Evolutionary conservation across 1,284 basidiomycete species (phyloP).

Genomic region (Trichosporon sp.): DNA sequence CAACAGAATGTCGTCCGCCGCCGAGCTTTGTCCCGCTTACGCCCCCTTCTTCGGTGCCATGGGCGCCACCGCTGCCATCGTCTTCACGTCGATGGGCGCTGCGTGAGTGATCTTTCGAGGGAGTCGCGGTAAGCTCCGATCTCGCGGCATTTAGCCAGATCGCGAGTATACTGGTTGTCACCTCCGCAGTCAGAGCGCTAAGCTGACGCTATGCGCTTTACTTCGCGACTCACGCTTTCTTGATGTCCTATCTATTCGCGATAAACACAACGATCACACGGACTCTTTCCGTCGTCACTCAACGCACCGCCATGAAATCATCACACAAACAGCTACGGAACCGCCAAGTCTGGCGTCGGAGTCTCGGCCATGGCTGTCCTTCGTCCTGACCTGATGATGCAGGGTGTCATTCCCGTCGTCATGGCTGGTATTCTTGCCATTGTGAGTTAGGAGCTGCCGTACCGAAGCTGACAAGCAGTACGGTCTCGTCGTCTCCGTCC

Average conservation of each 20-base stretch:
- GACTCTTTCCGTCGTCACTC: no score
- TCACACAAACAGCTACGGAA: slow-evolving; percentile 59
- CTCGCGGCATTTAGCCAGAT: not conserved
- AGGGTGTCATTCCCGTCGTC: slow-evolving; percentile 92
- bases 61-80: slow-evolving; percentile 94
- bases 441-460: slow-evolving; percentile 25
- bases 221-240: not conserved
- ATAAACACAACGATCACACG: not conserved
- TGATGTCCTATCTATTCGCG: not conserved
- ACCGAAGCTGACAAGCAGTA: slow-evolving; percentile 51
- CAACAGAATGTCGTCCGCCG: slow-evolving; percentile 59
- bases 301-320: not conserved
- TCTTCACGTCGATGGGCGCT: slow-evolving; percentile 74
- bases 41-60: slow-evolving; percentile 96
- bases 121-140: not conserved
- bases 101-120: slow-evolving; percentile 33
- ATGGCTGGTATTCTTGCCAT: slow-evolving; percentile 99
- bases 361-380: slow-evolving; percentile 98
- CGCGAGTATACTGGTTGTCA: not conserved
- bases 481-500: slow-evolving; percentile 86
- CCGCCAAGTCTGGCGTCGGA: slow-evolving; percentile 97
- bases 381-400: slow-evolving; percentile 90
- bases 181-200: not conserved
- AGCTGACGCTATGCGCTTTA: not conserved
- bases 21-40: slow-evolving; percentile 83